Percentiles rank a stretch among this genome's conserved stretches.
These are phyloP conservation scores for Amoebophrya sp. DNA, from an alignment of 169 alveolate genomes.

Conservation along the genomic window DNA sequence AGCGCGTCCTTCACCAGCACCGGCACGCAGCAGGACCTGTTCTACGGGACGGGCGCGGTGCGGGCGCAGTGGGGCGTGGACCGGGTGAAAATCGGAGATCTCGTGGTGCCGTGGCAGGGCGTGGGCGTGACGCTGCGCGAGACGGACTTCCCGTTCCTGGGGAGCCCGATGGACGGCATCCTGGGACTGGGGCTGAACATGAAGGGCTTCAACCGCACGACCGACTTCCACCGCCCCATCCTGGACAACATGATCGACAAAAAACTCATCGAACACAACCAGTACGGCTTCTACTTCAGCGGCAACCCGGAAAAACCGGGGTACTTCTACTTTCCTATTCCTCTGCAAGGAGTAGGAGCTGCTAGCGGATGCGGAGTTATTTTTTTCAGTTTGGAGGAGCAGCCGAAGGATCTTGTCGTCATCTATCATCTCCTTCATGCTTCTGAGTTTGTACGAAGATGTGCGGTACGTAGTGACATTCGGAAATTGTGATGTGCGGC, in stretches of 20 bases:
- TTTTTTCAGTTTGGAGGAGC: too few species aligned
- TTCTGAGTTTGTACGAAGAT: too few species aligned
- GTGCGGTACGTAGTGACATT: too few species aligned
- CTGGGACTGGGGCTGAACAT: not conserved
- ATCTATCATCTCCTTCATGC: too few species aligned
- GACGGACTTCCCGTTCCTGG: not conserved
- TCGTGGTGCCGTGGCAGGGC: not conserved
- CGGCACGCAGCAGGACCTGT: not conserved
- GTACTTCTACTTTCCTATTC: too few species aligned
- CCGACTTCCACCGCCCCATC: not conserved
- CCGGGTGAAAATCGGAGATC: not conserved
- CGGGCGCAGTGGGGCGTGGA: not conserved
- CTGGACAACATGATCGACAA: not conserved
- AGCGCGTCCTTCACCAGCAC: not conserved
- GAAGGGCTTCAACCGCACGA: not conserved
- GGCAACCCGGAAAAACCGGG: not conserved
- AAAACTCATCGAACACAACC: not conserved
- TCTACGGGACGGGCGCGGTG: not conserved
- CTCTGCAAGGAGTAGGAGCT: too few species aligned
- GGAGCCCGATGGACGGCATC: not conserved
- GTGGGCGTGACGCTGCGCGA: constrained; percentile 1
- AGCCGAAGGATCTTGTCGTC: too few species aligned
- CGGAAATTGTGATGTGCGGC: too few species aligned
- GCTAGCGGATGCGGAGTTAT: too few species aligned
- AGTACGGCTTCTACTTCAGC: not conserved